A percentile compares a stretch with the other conserved stretches of the same genome.
Conservation (phyloP, 176 grass and related monocot species). For the Calamus simplicifolius region DNA sequence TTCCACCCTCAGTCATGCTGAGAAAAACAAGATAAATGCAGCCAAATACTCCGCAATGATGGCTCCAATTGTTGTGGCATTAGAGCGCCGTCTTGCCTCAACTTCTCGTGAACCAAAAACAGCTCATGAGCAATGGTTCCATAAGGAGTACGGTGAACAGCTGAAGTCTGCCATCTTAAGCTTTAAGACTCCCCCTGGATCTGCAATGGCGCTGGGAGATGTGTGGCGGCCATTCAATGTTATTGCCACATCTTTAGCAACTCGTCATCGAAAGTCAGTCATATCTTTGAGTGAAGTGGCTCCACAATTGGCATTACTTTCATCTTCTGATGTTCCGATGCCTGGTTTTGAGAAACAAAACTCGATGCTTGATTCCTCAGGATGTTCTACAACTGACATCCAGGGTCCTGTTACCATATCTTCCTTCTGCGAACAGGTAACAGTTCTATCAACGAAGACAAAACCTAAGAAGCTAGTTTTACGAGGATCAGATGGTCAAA, state of each 20-base stretch:
- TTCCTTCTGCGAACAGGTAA: conserved; percentile 77
- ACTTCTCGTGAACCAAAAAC: conserved; percentile 93
- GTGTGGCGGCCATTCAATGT: conserved; percentile 84
- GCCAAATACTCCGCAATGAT: conserved; percentile 97
- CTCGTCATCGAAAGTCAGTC: conserved; percentile 74
- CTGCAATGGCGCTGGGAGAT: conserved; percentile 56
- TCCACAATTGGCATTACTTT: conserved; percentile 60
- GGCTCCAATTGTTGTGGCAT: conserved; percentile 88
- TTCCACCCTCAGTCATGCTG: conserved; percentile 68
- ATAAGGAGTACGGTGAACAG: conserved; percentile 68
- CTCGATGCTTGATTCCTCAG: conserved; percentile 35
- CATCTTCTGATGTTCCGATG: conserved; percentile 96
- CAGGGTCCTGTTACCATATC: conserved; percentile 60
- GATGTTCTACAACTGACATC: conserved; percentile 30
- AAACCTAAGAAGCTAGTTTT: conserved; percentile 88
- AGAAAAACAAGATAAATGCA: conserved; percentile 95
- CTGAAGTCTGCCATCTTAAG: conserved; percentile 64
- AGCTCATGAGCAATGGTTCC: conserved; percentile 83
- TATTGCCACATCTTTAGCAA: conserved; percentile 73
- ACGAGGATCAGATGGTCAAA: conserved; percentile 88
- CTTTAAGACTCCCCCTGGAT: conserved; percentile 71
- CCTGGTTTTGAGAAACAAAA: conserved; percentile 97
- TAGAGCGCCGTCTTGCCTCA: conserved; percentile 77
- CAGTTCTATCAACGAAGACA: conserved; percentile 93
- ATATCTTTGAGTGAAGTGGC: conserved; percentile 81